phyloP scores from a whole-genome alignment of 148 eudicot species.

The Diospyros lotus region DNA sequence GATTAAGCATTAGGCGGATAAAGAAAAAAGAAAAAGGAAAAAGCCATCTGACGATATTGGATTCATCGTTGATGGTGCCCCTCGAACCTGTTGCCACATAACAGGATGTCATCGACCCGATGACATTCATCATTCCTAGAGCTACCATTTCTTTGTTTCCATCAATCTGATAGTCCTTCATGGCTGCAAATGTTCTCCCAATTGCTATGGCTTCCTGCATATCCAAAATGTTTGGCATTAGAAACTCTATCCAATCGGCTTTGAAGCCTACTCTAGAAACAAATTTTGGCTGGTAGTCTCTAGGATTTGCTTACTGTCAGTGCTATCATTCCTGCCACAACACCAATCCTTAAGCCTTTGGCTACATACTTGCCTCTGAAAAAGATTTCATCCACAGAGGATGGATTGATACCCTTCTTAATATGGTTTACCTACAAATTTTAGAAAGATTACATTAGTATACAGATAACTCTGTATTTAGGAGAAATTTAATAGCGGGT shows the following conservation, averaged over 20 bases:
- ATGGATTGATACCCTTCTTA: slow-evolving; percentile 57
- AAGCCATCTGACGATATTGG: background rate
- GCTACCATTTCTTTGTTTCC: slow-evolving; percentile 97
- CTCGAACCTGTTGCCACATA: slow-evolving; percentile 68
- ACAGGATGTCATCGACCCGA: slow-evolving; percentile 91
- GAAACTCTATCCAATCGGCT: background rate
- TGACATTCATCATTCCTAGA: slow-evolving; percentile 75
- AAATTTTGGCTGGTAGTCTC: background rate
- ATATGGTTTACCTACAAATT: slow-evolving; percentile 57
- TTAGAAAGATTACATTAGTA: background rate
- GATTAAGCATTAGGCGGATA: background rate
- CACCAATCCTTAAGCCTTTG: slow-evolving; percentile 67
- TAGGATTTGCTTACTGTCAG: slow-evolving; percentile 47
- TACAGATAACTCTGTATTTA: too few relatives aligned
- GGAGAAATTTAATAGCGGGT: too few relatives aligned
- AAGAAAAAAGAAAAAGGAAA: background rate
- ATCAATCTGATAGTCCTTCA: slow-evolving; percentile 78
- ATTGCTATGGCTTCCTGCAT: slow-evolving; percentile 82
- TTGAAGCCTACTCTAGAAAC: background rate
- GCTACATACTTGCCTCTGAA: slow-evolving; percentile 47
- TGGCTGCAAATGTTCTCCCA: slow-evolving; percentile 81
- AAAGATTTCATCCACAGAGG: slow-evolving; percentile 47
- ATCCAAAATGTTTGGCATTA: background rate
- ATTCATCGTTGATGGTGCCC: background rate
- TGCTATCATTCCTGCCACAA: slow-evolving; percentile 62